Evolutionary conservation across 2,329 filamentous ascomycete species (phyloP), one percentile per base, ranked within the genome.

Genomic region (Alternaria longipes): DNA sequence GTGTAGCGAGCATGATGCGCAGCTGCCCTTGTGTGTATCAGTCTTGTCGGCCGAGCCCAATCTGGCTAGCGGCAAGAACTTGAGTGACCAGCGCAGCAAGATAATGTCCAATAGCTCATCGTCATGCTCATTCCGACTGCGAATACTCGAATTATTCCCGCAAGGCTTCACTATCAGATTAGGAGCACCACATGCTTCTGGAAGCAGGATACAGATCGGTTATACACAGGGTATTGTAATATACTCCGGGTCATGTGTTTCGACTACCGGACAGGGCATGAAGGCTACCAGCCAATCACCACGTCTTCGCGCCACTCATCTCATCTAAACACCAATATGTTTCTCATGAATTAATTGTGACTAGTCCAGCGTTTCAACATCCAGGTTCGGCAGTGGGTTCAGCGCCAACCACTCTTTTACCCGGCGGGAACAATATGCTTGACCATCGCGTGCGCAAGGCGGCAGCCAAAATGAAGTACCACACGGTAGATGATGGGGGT

Each of bases 111-210:
- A 61, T 14, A 74, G 74, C 3, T 73, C 76, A 14, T 74, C 62
- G 1, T 74, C 73, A 52, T 70, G 68, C 58, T 76, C 76, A 5
- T 74, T 76, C 30, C 66, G 62, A 9, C 74, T 74, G 22, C 76
- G 57, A 68, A 60, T 20, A 69, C 56, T 5, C 65, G 8, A 74
- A 52, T 34, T 41, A 38, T 62, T 6, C 46, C 55, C 8, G 67
- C 60, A 5, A 68, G 54, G 47, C 72, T 74, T 20, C 65, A 63
- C 36, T 72, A 68, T 3, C 73, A 65, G 9, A 76, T 62, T 55
- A 72, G 67, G 38, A 40, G n/a, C n/a, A 11, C 38, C 77, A 78
- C 2, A 75, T 62, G 8, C 67, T 72, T 14, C 74, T 65, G 24
- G 71, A 76, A 8, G 73, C 65, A 3, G 68, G 70, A 53, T 76